Conservation (phyloP, 1,284 basidiomycete genomes). For the Ganoderma meredithae region DNA sequence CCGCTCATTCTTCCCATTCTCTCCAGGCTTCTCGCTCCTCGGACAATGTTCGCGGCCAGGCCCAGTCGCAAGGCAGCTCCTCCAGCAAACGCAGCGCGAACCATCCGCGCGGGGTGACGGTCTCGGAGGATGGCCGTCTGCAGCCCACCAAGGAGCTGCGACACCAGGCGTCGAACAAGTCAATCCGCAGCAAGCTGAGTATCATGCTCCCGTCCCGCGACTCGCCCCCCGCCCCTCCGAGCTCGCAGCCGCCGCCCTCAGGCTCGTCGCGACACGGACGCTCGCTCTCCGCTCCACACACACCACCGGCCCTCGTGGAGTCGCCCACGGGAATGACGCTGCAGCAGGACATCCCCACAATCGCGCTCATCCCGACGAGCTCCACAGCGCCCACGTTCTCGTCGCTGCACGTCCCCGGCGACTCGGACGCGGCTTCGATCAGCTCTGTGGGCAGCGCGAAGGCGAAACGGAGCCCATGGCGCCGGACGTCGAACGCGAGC, state of each 20-base stretch:
- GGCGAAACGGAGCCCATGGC: slow-evolving; percentile 45
- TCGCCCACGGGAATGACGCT: slow-evolving; percentile 52
- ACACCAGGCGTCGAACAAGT: slow-evolving; percentile 36
- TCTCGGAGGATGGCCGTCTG: slow-evolving; percentile 17
- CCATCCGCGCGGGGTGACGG: slow-evolving; percentile 35
- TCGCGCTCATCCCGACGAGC: slow-evolving; percentile 35
- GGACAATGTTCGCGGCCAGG: slow-evolving; percentile 44
- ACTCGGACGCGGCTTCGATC: slow-evolving; percentile 51
- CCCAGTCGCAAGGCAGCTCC: slow-evolving; percentile 6
- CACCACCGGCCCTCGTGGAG: slow-evolving; percentile 49
- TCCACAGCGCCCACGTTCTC: slow-evolving; percentile 33
- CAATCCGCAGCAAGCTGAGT: slow-evolving; percentile 37
- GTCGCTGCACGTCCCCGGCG: slow-evolving; percentile 40
- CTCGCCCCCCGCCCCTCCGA: slow-evolving; percentile 7
- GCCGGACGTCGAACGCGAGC: slow-evolving; percentile 34
- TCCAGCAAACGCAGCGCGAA: slow-evolving; percentile 23
- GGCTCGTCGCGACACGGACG: slow-evolving; percentile 31
- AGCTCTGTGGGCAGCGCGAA: slow-evolving; percentile 45
- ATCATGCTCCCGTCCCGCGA: slow-evolving; percentile 36
- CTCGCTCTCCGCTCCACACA: slow-evolving; percentile 36
- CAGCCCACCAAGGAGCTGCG: slow-evolving; percentile 33
- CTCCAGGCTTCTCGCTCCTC: slow-evolving; percentile 46
- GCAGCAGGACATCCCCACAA: slow-evolving; percentile 33
- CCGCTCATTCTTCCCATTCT: slow-evolving; percentile 37
- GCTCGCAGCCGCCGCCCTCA: slow-evolving; percentile 22